Evolutionary conservation across 495 filamentous ascomycete genomes (phyloP), one percentile per base, ranked within the genome.

Genomic region (Alectoria sarmentosa): DNA sequence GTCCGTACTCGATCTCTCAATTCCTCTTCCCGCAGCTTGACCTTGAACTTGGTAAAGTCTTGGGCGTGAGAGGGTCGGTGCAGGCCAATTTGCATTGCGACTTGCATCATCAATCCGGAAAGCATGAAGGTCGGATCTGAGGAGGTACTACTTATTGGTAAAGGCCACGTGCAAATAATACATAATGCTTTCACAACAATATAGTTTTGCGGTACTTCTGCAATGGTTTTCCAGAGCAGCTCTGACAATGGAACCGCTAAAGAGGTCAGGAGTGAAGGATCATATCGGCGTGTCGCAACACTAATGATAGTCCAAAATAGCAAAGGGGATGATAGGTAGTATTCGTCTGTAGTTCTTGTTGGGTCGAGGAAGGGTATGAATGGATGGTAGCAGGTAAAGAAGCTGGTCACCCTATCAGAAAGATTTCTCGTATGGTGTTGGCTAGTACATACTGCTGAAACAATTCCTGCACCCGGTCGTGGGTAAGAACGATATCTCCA

Each of bases 151-250:
- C 88, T 92, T 5, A 87, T 90, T 7, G 92, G 92, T 30, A 96
- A 81, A 15, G 92, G 92, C 92, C 92, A 97, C 11, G 89, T 88
- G 76, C 92, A 97, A 46, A 97, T 79, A 34, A 97, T 73, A 74
- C 89, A 92, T 46, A 97, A 81, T 11, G 91, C 92, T 75, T 96
- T 96, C 67, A 96, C 90, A n/a, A 93, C 87, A 72, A 88, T 88
- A 70, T 95, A 92, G 70, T 83, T 94, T 69, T 91, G 90, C 21
- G 91, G 90, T 7, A 92, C 86, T 59, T 91, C 89, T 44, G 87
- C 87, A 32, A 96, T 76, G 1, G 90, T 91, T 52, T 83, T 83
- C 91, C 91, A 96, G 8, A 96, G 80, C 54, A 94, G 76, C 62
- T 86, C 82, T 15, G 86, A 88, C 55, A 95, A 76, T 26, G 90